Percentiles rank a stretch among this genome's conserved stretches.
Conservation (phyloP, 257 asterid genomes). For the Scutellaria galericulata region DNA sequence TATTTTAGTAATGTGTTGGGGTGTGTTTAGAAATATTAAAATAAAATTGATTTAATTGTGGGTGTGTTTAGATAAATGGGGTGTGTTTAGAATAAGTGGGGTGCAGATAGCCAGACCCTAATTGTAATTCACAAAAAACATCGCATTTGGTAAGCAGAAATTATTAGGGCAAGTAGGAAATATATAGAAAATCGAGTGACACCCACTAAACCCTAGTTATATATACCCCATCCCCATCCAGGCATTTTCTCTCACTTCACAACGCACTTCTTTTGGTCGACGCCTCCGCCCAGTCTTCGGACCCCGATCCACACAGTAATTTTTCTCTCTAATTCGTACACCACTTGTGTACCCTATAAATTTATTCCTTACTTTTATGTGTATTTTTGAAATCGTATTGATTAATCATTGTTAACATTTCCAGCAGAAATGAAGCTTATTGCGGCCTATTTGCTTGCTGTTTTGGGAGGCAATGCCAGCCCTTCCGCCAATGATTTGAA, state of each 20-base stretch:
- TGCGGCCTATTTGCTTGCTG: constrained; percentile 49
- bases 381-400: neutral
- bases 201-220: constrained; percentile 35
- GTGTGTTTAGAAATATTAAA: no score
- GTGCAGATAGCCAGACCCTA: no score
- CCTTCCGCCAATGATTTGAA: constrained; percentile 44
- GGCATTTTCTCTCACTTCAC: neutral
- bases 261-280: neutral
- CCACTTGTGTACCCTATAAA: neutral
- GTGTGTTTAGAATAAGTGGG: no score
- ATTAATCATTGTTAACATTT: neutral
- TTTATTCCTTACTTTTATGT: neutral
- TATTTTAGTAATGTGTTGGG: no score
- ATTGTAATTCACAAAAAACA: neutral
- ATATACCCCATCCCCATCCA: neutral
- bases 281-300: constrained; percentile 19
- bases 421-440: constrained; percentile 43
- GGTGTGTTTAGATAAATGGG: no score
- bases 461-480: constrained; percentile 42
- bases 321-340: neutral
- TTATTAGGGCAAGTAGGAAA: constrained; percentile 10
- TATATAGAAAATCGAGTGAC: constrained; percentile 3
- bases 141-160: neutral
- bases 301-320: constrained; percentile 21
- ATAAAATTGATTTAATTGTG: no score